Evolutionary conservation across 2,329 filamentous ascomycete genomes (phyloP), one percentile per base, ranked within the genome.

Genomic region (Polychaeton citri): DNA sequence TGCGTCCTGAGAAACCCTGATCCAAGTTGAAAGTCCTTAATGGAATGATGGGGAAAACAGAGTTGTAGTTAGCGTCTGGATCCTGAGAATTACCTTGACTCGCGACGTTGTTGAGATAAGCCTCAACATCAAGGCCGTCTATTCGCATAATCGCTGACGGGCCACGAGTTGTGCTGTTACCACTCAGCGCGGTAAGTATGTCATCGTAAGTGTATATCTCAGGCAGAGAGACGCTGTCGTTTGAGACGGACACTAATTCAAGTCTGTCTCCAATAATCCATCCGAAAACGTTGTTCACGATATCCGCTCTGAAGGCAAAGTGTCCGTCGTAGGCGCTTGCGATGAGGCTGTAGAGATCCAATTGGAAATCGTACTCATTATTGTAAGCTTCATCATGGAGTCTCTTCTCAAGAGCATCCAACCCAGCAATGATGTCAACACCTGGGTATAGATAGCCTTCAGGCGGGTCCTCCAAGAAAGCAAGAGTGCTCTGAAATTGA

Each of bases 341-440:
- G 35, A 62, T 51, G 0, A 62, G 46, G 15, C 43, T 45, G 37
- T 48, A 50, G 35, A 64, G 44, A 19, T 55, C 50, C 33, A 51
- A 35, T 40, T 64, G 59, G 19, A 63, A 60, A 3, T 61, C 59
- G 34, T 62, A 64, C 34, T 64, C 61, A 17, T 46, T 59, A 10
- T 41, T 42, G 44, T 60, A 64, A 0, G 38, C 43, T 9, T 46
- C 50, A 12, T 45, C 38, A 0, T 48, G 19, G 2, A 63, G 40
- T 30, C 52, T 49, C 10, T 46, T 49, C 33, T 50, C 43, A 38
- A 64, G 56, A 2, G 40, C 44, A 3, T 60, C 51, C 26, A 63
- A 45, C 12, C 57, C 53, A 9, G 47, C 55, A 26, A 61, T 43
- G 3, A 65, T 38, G 37, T 64, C 61, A 8, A 62, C 49, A 0